Evolutionary conservation across 23 red algal genomes (phyloP).

Genomic region (Pyropia yezoensis): DNA sequence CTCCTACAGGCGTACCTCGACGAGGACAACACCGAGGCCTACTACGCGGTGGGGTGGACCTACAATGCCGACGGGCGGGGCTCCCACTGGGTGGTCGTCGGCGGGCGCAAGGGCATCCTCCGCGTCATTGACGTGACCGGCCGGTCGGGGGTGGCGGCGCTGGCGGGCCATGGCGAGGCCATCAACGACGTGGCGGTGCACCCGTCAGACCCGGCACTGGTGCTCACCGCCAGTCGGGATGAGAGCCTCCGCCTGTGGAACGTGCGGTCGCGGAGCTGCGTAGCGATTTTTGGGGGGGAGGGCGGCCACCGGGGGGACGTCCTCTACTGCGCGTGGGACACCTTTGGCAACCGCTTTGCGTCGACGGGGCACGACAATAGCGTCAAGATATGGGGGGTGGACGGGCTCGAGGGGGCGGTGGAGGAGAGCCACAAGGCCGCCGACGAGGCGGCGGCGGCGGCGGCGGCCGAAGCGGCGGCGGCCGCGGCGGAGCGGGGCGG

Average conservation of each 20-base stretch:
- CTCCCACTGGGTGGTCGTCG: slow-evolving; percentile 50
- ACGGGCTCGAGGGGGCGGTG: slow-evolving; percentile 24
- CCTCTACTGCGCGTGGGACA: slow-evolving; percentile 68
- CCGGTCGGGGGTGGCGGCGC: slow-evolving; percentile 17
- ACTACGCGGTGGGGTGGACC: slow-evolving; percentile 70
- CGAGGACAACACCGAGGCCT: slow-evolving; percentile 44
- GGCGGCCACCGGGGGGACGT: slow-evolving; percentile 81
- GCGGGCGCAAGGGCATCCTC: slow-evolving; percentile 53
- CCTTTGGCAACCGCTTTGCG: slow-evolving; percentile 37
- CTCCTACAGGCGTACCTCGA: slow-evolving; percentile 51
- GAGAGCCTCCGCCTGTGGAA: slow-evolving; percentile 89
- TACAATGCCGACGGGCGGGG: slow-evolving; percentile 38
- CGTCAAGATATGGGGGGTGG: slow-evolving; percentile 60
- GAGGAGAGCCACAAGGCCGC: slow-evolving; percentile 32
- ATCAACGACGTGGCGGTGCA: slow-evolving; percentile 68
- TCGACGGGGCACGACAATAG: slow-evolving; percentile 81
- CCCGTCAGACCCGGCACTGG: slow-evolving; percentile 50
- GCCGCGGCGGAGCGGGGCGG: no score
- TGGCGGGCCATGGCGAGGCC: slow-evolving; percentile 67
- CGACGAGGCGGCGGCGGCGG: no score
- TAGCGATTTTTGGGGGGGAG: slow-evolving; percentile 83
- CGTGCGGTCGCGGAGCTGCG: slow-evolving; percentile 43
- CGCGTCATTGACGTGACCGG: slow-evolving; percentile 56
- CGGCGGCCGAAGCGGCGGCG: no score
- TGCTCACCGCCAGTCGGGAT: slow-evolving; percentile 72